Conservation (phyloP, 2,329 filamentous ascomycete species). For the Sphaerulina vaccinii region DNA sequence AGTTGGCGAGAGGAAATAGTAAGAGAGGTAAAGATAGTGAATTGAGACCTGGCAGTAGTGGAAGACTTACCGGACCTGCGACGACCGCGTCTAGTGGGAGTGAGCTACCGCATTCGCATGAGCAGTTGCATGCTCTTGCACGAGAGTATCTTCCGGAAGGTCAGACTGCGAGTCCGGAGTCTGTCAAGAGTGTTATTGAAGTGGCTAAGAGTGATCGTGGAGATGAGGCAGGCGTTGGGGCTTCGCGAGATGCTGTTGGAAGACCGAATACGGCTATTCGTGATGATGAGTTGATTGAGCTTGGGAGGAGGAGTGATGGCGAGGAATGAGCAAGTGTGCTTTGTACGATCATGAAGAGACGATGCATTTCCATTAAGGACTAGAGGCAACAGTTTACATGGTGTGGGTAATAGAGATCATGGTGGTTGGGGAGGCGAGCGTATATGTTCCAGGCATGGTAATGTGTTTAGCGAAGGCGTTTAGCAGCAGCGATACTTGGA, state of each 20-base stretch:
- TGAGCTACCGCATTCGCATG: constrained; percentile 14
- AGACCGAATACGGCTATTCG: constrained; percentile 15
- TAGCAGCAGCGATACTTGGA: too few species aligned
- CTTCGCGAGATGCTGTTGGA: constrained; percentile 15
- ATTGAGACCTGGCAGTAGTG: constrained; percentile 18
- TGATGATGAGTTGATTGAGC: constrained; percentile 16
- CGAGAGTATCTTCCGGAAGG: constrained; percentile 10
- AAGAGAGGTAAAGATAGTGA: constrained; percentile 27
- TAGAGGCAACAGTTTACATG: not conserved
- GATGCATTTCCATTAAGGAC: not conserved
- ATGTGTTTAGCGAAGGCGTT: not conserved
- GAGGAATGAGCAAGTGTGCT: not conserved
- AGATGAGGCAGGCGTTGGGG: constrained; percentile 10
- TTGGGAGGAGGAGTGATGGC: constrained; percentile 1
- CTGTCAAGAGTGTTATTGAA: constrained; percentile 26
- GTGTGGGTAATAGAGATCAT: not conserved
- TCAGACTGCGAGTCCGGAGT: constrained; percentile 25
- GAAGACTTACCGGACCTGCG: constrained; percentile 9
- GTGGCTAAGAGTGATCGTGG: constrained; percentile 13
- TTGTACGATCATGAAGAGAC: constrained; percentile 9
- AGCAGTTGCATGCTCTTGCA: constrained; percentile 12
- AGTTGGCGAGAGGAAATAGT: constrained; percentile 17
- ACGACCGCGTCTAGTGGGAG: constrained; percentile 8
- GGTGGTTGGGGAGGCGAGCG: not conserved
- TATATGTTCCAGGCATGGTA: not conserved